Base-by-base conservation (phyloP, 2,329 filamentous ascomycete genomes). In the Coniella vitis region DNA sequence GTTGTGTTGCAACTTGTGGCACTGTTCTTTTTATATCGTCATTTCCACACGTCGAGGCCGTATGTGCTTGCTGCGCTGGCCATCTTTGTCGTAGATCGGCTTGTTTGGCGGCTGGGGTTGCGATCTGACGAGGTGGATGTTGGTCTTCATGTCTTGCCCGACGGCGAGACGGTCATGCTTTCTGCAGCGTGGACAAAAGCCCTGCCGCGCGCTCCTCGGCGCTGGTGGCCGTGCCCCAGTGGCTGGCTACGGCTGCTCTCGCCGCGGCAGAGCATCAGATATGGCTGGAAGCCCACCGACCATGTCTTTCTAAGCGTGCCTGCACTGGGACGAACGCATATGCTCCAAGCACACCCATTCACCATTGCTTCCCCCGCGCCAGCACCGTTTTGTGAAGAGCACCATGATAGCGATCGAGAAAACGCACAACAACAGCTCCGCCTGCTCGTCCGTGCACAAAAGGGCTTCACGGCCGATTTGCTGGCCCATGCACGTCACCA, bases 241-340 rank as follows among this genome's bases (percentile, higher is more conserved):
- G n/a, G n/a, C n/a, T n/a, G n/a, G n/a, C n/a, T n/a, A n/a, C 43
- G 44, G 40, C 14, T 25, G 7, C n/a, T 35, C 7, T 52, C 47
- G 57, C 22, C 60, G 56, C 29, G 58, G 50, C 51, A 63, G 49
- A 66, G 67, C 57, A 70, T 75, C 55, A 59, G 56, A 4, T 53
- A 69, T 42, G 80, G 80, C 36, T 85, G 81, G 81, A 59, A 68
- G 17, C 74, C 81, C 2, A 78, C 78, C 14, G 78, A 83, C 56
- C 82, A 85, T 60, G 70, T 83, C 42, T 85, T 85, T 62, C 60
- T 85, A 49, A 76, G 76, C 1, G 64, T 84, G 1, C 80, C 81
- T 0, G 65, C 64, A 0, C 68, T 85, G 5, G 74, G 73, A 2
- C 61, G 64, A 3, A 72, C 68, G 47, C 74, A 83, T 57, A 58